phyloP scores from a whole-genome alignment of 2,329 filamentous ascomycete genomes.

The Berkeleyomyces basicola region DNA sequence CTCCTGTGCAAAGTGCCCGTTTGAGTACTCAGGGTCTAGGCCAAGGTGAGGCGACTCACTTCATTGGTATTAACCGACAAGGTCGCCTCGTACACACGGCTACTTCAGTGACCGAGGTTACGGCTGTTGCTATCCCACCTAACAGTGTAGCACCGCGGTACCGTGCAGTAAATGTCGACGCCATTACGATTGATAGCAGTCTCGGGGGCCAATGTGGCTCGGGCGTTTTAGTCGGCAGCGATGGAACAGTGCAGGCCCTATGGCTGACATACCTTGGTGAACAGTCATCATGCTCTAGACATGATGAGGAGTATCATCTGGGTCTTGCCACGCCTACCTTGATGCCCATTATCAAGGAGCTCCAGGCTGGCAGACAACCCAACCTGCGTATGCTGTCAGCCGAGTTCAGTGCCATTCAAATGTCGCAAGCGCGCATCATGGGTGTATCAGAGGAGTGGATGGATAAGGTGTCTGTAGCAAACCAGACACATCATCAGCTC shows the following conservation, averaged over 20 bases:
- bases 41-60: conserved; percentile 86
- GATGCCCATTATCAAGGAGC: conserved; percentile 72
- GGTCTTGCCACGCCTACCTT: conserved; percentile 79
- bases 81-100: conserved; percentile 84
- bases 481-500: conserved; percentile 83
- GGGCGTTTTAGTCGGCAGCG: conserved; percentile 75
- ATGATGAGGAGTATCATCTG: conserved; percentile 93
- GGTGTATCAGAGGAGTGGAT: conserved; percentile 95
- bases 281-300: conserved; percentile 56
- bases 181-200: conserved; percentile 90
- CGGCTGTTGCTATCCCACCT: conserved; percentile 87
- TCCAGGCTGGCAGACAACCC: conserved; percentile 63
- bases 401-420: conserved; percentile 87
- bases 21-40: conserved; percentile 69
- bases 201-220: conserved; percentile 84
- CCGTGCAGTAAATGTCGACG: conserved; percentile 86
- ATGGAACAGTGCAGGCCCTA: conserved; percentile 83
- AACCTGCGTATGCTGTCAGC: conserved; percentile 82
- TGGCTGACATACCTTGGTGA: conserved; percentile 97
- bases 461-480: conserved; percentile 69
- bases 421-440: conserved; percentile 95
- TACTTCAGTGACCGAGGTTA: conserved; percentile 92
- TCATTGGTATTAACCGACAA: conserved; percentile 96
- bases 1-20: conserved; percentile 76
- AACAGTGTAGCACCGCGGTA: conserved; percentile 86